Base-by-base conservation (phyloP, 2,329 filamentous ascomycete species). In the Daldinia eschscholtzii region DNA sequence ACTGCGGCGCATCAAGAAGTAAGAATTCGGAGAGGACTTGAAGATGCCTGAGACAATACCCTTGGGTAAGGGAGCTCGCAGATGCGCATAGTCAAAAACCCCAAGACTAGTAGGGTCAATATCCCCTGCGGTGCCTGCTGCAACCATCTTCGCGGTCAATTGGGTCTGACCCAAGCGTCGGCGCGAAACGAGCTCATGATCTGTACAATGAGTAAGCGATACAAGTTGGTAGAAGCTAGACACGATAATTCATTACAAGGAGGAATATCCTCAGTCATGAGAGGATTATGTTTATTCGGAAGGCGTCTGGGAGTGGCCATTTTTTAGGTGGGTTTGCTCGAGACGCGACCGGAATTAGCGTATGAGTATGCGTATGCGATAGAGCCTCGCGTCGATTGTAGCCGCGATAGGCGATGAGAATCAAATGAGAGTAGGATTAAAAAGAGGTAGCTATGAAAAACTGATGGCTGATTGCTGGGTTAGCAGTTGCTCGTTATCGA, bases 1-100 rank as follows among this genome's bases (percentile, higher is more conserved):
- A 81, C 93, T 95, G 75, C 93, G 91, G 81, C 93, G 91, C 93
- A 99, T 99, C 75, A 99, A 84, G 80, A 98, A 99, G 82, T 99
- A 99, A 74, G 93, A 96, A 79, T 93, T 93, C 4, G 96, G 95
- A 78, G 90, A 90, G 67, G 90, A 91, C 76, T 93, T 91, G 84
- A 98, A 98, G 76, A 99, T 97, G 77, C 96, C 96, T 5, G 94
- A 97, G 30, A 90, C 89, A 74, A 98, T 91, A 72, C 96, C 94
- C 81, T 94, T 96, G 57, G 96, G 96, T 53, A 99, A 84, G 13
- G 96, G 95, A 68, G 94, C 95, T 77, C 95, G 92, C 57, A 99
- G 86, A 79, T 99, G 96, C 72, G 94, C 95, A 81, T 99, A 99
- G 81, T 98, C 96, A 79, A 99, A 97, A 53, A 91, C 89, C 58